Evolutionary conservation across 2,329 filamentous ascomycete genomes (phyloP), one percentile per base, ranked within the genome.

Genomic region (Acephala macrosclerotiorum): DNA sequence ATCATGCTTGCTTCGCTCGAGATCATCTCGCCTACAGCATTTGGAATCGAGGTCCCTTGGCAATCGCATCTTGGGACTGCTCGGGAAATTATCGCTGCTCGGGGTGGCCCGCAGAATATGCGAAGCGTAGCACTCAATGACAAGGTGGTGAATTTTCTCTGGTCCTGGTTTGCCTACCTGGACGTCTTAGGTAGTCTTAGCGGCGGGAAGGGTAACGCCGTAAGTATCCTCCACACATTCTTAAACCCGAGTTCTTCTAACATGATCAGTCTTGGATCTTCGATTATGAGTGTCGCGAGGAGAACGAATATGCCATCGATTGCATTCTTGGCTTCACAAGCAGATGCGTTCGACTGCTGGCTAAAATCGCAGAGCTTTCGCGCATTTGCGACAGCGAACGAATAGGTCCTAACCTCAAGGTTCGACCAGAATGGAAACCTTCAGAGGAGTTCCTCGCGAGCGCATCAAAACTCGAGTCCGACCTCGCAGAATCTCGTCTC

Each of bases 1-100:
- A 94, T 96, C 68, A 94, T 96, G 91, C 85, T 96, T 55, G 87
- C 92, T 0, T 94, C 92, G 1, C 82, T 96, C 22, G 92, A 96
- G 74, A 95, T 96, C 64, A 89, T 96, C 58, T 93, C 91, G 0
- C 93, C 93, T 0, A 90, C 89, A 64, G 91, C 91, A 0, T 95
- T 96, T 74, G 92, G 91, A 61, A 89, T 92, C n/a, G 84, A 87
- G 0, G 91, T 95, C 61, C 85, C 91, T 0, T 96, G 93, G 93
- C 91, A 94, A 75, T 87, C 85, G 60, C 92, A 96, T 77, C 84
- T 96, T 1, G 87, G 87, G 63, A 86, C 93, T 61, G 92, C 93
- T 0, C 87, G 93, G 2, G 86, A 91, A 72, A 87, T 96, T 71
- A 94, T 95, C 72, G 82, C 88, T 16, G 85, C 88, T 3, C 87